Base-by-base conservation (phyloP, 2,329 filamentous ascomycete species). In the Onygenales sp. region DNA sequence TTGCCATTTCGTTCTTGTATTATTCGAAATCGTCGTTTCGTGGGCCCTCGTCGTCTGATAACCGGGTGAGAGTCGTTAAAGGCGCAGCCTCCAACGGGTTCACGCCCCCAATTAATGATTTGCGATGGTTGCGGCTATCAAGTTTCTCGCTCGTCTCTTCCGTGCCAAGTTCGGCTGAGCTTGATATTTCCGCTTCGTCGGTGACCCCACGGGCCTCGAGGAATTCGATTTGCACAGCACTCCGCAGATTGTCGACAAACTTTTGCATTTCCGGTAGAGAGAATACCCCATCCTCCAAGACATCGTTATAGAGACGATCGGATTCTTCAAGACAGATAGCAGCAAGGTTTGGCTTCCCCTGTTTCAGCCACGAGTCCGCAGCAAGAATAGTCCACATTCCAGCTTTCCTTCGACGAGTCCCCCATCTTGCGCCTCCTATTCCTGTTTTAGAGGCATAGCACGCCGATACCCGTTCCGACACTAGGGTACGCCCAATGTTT, bases 321-420 rank as follows among this genome's bases (percentile, higher is more conserved):
- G 88, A 88, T 59, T 86, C 82, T 48, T 87, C 83, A 1, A 97
- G 78, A 58, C 87, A 89, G 54, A 81, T 79, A 59, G 89, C 87
- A 0, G 90, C 87, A 64, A 94, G 87, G 11, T 86, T 81, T 51
- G 83, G 83, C 64, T 92, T 91, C 36, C 80, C 82, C 57, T 91
- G 80, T 50, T 80, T 79, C 52, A 92, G 76, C 93, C 93, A 98
- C 1, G 84, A 80, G 62, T 95, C 87, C 0, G 90, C 85, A 1
- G 88, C 86, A 41, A 95, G 78, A 21, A 93, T 78, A 59, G 85
- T 86, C 91, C 91, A 98, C 58, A 95, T 80, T 0, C 88, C 93
- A 2, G 91, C 87, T 74, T 96, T 98, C 48, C 93, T 80, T 55
- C 79, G 80, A 57, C 92, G 80, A 7, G 80, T 78, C 13, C 91